Evolutionary conservation across 2,329 filamentous ascomycete species (phyloP), one percentile per base, ranked within the genome.

Genomic region (Xylariaceae sp.): DNA sequence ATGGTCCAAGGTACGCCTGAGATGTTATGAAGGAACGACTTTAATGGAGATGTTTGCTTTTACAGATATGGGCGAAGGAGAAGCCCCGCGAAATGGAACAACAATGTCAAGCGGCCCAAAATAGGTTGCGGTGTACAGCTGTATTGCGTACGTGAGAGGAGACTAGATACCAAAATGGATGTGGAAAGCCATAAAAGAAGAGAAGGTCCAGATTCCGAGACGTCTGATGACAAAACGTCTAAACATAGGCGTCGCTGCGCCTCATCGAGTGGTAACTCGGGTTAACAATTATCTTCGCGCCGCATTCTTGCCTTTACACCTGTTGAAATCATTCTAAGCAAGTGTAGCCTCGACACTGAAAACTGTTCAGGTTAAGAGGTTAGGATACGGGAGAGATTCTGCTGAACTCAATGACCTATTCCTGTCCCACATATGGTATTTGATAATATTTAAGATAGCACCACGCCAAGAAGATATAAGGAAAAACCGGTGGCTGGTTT

Each of bases 31-130:
- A 36, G 29, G 17, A 51, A 53, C 44, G 56, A 56, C 19, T 43
- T n/a, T 53, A 50, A 61, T 53, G 56, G 56, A 53, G 23, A 53
- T 50, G n/a, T 37, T 53, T 47, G 19, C 49, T 44, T 52, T 48
- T 52, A 21, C 31, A 50, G 17, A 14, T 31, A 47, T 8, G 14
- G 45, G 21, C 23, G 33, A 34, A 37, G 21, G 34, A 21, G 31
- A 23, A 17, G 23, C 28, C 17, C 14, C 7, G 23, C 16, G 28
- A 24, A 50, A 44, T 33, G 44, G 34, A 55, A 11, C 26, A 46
- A 24, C 39, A 17, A 50, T 33, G 34, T 37, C 19, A 19, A 8
- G 34, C 48, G 46, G 39, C 33, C 29, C 17, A 43, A 21, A 14
- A 28, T 19, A 33, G 46, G 29, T 31, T 52, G 34, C 43, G 31